Base-by-base conservation (phyloP, 306 rosid species). In the Glycine tomentella region DNA sequence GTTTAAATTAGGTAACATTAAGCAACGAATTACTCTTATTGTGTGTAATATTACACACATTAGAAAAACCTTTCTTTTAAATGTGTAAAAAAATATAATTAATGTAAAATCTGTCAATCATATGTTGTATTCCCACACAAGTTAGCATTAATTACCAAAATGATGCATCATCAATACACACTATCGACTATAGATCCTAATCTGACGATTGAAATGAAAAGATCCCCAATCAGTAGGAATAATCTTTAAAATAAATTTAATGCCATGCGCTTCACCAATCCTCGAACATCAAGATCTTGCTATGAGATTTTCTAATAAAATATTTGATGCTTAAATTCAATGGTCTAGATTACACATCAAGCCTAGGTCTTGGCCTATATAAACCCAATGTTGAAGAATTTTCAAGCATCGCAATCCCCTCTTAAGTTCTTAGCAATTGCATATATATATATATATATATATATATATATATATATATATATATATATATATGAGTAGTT, bases 341-440 rank as follows among this genome's bases (percentile, higher is more conserved):
- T 66, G 85, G 81, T n/a, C 9, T 7, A 78, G 36, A 85, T 72
- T 73, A 65, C 72, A 64, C 71, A 61, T 58, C 4, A 51, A 42
- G 17, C 50, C 69, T 13, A 4, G 33, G 57, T 57, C 56, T 56
- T 38, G 59, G 81, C 80, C 85, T 85, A 72, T 85, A 77, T 73
- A 85, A 65, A 67, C 76, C 50, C 52, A 15, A 57, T 9, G 34
- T 36, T 36, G 15, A 52, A 36, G 67, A 45, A 8, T 50, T 79
- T 50, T 17, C 63, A 78, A 48, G 48, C 81, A 84, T 68, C 81
- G 68, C 84, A 75, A 42, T 7, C 50, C 17, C 71, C 72, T 75
- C 55, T 53, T 69, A 50, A 55, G 73, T 44, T 67, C 72, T 34
- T 61, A 25, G 31, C 31, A 25, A 25, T 25, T 25, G 40, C 3